Conservation (phyloP, 208 protist species). For the Crithidia mellificae region DNA sequence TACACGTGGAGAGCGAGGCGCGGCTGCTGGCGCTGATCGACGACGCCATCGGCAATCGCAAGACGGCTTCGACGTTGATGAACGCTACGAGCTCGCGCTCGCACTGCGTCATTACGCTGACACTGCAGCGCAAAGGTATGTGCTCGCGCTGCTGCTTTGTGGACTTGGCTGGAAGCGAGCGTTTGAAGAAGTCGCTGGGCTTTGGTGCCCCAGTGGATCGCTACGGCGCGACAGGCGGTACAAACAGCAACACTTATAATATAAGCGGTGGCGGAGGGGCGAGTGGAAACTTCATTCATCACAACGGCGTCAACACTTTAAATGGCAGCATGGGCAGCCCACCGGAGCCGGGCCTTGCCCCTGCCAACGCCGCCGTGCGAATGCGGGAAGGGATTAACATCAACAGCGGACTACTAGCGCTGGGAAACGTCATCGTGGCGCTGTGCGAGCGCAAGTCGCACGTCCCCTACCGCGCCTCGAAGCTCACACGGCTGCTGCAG, state of each 20-base stretch:
- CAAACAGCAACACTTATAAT: too few species aligned
- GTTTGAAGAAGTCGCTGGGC: constrained; percentile 79
- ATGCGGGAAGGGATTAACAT: constrained; percentile 94
- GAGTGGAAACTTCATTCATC: constrained; percentile 11
- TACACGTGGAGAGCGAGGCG: constrained; percentile 55
- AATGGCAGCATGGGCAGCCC: background rate
- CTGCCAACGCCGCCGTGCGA: constrained; percentile 42
- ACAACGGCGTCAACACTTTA: background rate
- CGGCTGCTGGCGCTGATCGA: constrained; percentile 84
- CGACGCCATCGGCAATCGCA: constrained; percentile 80
- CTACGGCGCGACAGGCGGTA: background rate
- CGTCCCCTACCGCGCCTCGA: constrained; percentile 95
- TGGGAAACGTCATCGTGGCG: constrained; percentile 94
- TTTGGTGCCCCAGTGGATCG: constrained; percentile 14
- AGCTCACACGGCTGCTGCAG: constrained; percentile 95
- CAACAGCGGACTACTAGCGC: constrained; percentile 91
- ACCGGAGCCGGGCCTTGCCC: constrained; percentile 18
- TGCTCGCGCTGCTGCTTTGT: constrained; percentile 90
- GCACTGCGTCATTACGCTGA: constrained; percentile 93
- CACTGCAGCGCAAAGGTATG: constrained; percentile 56
- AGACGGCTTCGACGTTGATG: constrained; percentile 91
- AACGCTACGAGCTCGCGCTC: constrained; percentile 92
- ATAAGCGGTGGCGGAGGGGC: background rate
- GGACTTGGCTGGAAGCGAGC: constrained; percentile 95
- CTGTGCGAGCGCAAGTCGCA: constrained; percentile 82